phyloP scores from a whole-genome alignment of 1,284 basidiomycete genomes.

The Cutaneotrichosporon cavernicola region DNA sequence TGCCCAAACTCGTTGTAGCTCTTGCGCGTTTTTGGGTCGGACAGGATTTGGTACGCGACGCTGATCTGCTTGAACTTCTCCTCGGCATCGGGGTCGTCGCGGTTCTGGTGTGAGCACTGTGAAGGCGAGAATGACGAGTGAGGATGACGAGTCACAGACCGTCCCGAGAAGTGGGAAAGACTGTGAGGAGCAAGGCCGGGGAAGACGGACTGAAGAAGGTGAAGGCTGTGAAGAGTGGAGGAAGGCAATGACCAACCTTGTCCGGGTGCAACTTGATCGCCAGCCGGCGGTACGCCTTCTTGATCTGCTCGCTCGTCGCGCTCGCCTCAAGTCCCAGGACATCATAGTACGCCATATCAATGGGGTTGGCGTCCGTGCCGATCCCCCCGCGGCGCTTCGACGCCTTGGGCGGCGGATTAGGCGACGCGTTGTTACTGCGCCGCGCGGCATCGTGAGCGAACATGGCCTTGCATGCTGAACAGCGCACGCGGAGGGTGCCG shows the following conservation, averaged over 20 bases:
- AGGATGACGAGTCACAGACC: too few species aligned
- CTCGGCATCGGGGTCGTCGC: slow-evolving; percentile 85
- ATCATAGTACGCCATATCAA: slow-evolving; percentile 85
- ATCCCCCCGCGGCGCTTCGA: slow-evolving; percentile 61
- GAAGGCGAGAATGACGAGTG: too few species aligned
- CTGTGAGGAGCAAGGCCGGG: too few species aligned
- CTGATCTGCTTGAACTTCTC: slow-evolving; percentile 85
- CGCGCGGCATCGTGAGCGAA: slow-evolving; percentile 40
- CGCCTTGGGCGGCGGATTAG: slow-evolving; percentile 8
- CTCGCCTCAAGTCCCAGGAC: slow-evolving; percentile 45
- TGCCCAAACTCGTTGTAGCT: slow-evolving; percentile 85
- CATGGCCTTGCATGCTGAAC: slow-evolving; percentile 59
- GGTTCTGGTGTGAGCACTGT: slow-evolving; percentile 62
- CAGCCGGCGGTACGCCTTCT: slow-evolving; percentile 91
- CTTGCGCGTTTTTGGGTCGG: slow-evolving; percentile 75
- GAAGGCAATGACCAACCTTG: slow-evolving; percentile 36
- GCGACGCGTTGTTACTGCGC: slow-evolving; percentile 2
- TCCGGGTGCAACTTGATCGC: slow-evolving; percentile 76
- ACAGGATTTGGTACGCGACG: slow-evolving; percentile 80
- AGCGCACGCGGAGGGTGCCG: slow-evolving; percentile 67
- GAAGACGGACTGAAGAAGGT: neutral
- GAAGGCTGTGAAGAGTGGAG: neutral
- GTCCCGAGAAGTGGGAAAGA: too few species aligned
- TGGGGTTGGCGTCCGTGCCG: slow-evolving; percentile 80
- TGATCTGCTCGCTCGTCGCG: slow-evolving; percentile 60